Evolutionary conservation across 2,329 filamentous ascomycete species (phyloP).

Genomic region (Orbilia javanica): DNA sequence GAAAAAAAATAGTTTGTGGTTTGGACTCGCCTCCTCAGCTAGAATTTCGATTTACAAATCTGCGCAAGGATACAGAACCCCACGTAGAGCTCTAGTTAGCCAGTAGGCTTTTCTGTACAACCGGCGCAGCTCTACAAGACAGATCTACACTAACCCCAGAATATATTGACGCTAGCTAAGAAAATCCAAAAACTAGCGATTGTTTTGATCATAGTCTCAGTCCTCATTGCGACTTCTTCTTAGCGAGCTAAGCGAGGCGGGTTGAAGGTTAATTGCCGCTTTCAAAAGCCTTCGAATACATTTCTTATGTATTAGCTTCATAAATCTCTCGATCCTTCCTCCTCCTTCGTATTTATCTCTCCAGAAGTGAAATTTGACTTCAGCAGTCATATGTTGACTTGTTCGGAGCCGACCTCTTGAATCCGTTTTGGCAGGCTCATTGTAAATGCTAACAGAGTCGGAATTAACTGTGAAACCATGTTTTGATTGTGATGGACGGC

Average conservation of each 20-base stretch:
- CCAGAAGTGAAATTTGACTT: constrained; percentile 53
- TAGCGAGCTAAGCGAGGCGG: constrained; percentile 28
- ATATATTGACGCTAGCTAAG: background rate
- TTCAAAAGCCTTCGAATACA: constrained; percentile 25
- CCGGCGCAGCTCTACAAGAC: too few relatives aligned
- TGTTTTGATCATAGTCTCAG: background rate
- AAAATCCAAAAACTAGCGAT: background rate
- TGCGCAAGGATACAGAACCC: too few relatives aligned
- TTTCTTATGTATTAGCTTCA: constrained; percentile 28
- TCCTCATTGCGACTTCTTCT: constrained; percentile 7
- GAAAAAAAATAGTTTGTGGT: too few relatives aligned
- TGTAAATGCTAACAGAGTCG: constrained; percentile 35
- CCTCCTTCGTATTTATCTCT: constrained; percentile 44
- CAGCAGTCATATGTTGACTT: constrained; percentile 50
- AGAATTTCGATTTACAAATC: too few relatives aligned
- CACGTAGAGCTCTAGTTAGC: too few relatives aligned
- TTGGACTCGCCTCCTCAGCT: too few relatives aligned
- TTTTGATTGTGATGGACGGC: background rate
- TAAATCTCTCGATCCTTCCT: constrained; percentile 28
- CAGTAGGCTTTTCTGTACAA: too few relatives aligned
- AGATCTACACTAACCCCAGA: background rate
- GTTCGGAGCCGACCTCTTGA: constrained; percentile 21
- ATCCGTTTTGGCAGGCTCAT: constrained; percentile 17
- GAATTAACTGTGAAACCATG: constrained; percentile 39
- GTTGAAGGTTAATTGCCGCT: constrained; percentile 34